These are phyloP conservation scores for Termitomyces bulborhizus DNA, from an alignment of 768 basidiomycete species.

Conservation along the genomic window DNA sequence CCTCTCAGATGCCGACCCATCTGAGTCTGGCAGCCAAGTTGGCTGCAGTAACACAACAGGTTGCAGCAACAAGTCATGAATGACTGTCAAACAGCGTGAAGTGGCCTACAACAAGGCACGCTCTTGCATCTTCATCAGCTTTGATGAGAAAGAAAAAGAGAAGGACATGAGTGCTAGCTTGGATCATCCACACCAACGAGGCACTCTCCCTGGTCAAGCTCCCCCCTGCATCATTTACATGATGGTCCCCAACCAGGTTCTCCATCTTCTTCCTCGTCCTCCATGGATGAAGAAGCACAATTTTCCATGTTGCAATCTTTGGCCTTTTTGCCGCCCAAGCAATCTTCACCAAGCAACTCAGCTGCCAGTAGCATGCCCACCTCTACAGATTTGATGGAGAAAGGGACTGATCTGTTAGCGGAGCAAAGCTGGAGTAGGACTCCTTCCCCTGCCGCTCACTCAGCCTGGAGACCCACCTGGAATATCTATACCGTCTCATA, in stretches of 20 bases:
- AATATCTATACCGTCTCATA: neutral
- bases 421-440: slow-evolving; percentile 5
- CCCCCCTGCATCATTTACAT: neutral
- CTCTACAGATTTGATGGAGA: slow-evolving; percentile 3
- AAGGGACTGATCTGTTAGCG: neutral
- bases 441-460: slow-evolving; percentile 11
- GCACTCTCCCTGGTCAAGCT: slow-evolving; percentile 14
- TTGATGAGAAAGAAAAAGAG: too few species aligned
- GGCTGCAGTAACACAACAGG: too few species aligned
- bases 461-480: slow-evolving; percentile 1
- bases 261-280: slow-evolving; percentile 49
- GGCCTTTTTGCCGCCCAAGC: slow-evolving; percentile 55
- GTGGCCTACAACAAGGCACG: too few species aligned
- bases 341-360: too few species aligned
- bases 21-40: too few species aligned
- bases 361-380: slow-evolving; percentile 63
- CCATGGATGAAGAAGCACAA: slow-evolving; percentile 60
- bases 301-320: slow-evolving; percentile 74
- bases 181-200: slow-evolving; percentile 14
- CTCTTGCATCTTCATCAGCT: too few species aligned
- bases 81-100: too few species aligned
- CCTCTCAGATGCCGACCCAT: too few species aligned
- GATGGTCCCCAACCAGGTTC: slow-evolving; percentile 28
- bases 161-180: too few species aligned
- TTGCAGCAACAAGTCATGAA: too few species aligned